Base-by-base conservation (phyloP, 495 filamentous ascomycete species). In the Cetradonia linearis region DNA sequence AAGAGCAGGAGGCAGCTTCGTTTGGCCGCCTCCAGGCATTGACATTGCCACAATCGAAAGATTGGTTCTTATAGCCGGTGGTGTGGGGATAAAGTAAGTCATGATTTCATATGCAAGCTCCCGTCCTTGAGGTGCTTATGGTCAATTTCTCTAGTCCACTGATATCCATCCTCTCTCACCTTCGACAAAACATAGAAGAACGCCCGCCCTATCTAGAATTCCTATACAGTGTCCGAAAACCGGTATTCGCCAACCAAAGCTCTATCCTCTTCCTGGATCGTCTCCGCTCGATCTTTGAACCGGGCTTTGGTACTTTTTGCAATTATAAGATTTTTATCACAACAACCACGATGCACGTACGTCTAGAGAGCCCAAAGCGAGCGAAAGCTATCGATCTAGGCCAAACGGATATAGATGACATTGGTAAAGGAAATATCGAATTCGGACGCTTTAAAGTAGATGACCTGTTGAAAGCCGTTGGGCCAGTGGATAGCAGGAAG, bases 1-100 rank as follows among this genome's bases (percentile, higher is more conserved):
- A 47, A 80, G 88, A 36, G 84, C 91, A 3, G 89, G 90, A 3
- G 90, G 90, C 0, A 82, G 81, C 63, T 95, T 95, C 65, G 76
- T 84, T 9, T 95, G 83, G 80, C 89, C 89, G 6, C 82, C 85
- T 0, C 71, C 74, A 1, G 70, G 71, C 0, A 60, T 81, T 11
- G 65, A 78, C 37, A 34, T 67, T 0, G 59, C 58, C 0, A 58
- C 62, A 5, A 68, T 88, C 11, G 72, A 75, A 14, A 83, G 79
- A 56, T 76, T 84, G 2, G 78, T 92, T 1, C 82, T 95, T 42
- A 75, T 94, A 49, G 89, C 89, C 2, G 89, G 89, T 5, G 90
- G 90, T 1, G 84, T 95, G 28, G 90, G 90, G 2, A 85, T 95
- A 47, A 95, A 95, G 66, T 69, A 49, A 38, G 60, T 59, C 18